Conservation (phyloP, 2,329 filamentous ascomycete genomes). For the Verticillium dahliae region DNA sequence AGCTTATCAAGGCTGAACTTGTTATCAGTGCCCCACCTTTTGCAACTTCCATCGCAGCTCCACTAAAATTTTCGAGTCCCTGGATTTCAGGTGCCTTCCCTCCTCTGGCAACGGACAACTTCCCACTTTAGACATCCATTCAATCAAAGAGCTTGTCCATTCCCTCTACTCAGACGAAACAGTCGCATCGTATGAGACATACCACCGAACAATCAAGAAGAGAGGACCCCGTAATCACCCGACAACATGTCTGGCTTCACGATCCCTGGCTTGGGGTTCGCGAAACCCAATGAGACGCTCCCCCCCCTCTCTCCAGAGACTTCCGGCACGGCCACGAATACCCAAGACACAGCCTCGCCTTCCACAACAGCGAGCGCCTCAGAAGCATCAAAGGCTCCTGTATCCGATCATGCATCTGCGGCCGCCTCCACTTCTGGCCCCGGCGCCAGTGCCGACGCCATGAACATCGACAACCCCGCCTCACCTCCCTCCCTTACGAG, state of each 20-base stretch:
- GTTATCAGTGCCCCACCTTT: not conserved
- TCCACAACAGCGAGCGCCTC: conserved; percentile 5
- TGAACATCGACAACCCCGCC: conserved; percentile 28
- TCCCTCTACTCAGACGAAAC: not conserved
- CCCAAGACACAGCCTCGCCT: not conserved
- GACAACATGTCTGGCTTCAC: conserved; percentile 32
- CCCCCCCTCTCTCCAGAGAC: conserved; percentile 29
- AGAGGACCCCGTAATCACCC: not conserved
- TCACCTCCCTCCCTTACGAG: conserved; percentile 31
- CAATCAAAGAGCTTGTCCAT: not conserved
- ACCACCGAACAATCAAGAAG: not conserved
- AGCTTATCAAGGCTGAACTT: not conserved
- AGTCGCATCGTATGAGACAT: not conserved
- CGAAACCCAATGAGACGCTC: conserved; percentile 33
- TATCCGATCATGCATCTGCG: not conserved
- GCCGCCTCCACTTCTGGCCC: not conserved
- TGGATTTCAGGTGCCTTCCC: not conserved
- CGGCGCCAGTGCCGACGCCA: conserved; percentile 18
- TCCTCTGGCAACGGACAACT: not conserved
- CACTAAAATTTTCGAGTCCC: not conserved
- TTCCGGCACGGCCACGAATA: conserved; percentile 17
- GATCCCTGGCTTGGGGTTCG: conserved; percentile 35
- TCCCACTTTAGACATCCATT: not conserved
- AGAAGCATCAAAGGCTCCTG: not conserved
- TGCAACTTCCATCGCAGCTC: not conserved